Base-by-base conservation (phyloP, 2,329 filamentous ascomycete genomes). In the Fusarium buharicum region DNA sequence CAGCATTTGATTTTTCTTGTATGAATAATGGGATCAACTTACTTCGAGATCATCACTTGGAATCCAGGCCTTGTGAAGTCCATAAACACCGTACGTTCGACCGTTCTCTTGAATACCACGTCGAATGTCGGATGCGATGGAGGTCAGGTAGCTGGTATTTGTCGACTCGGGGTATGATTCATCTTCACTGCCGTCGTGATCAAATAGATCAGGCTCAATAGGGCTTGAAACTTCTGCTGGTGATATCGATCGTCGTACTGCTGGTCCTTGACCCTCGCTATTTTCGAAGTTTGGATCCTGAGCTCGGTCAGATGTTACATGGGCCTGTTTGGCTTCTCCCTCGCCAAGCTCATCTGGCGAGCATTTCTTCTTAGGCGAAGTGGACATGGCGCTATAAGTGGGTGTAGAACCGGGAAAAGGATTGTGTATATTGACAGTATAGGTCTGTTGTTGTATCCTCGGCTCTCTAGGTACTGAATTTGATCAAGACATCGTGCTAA, bases 141-240 rank as follows among this genome's bases (percentile, higher is more conserved):
- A 70, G 9, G 66, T 67, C 9, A 73, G 44, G 30, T 68, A 73
- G 47, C 64, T 74, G 36, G 64, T 78, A 60, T 46, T 73, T 11
- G 61, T 63, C 12, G 72, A 75, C 4, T 70, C 70, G 3, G 72
- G 66, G 36, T 75, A 71, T 1, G 73, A 57, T 6, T 69, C 68
- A 17, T 70, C 68, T 8, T 69, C 66, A 14, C 64, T 11, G 67
- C 8, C 39, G 13, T 28, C 72, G 37, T 62, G 41, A 31, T 49
- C 40, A n/a, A 46, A 64, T 7, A 36, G n/a, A 14, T 69, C 66
- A 8, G 63, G 62, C 27, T 70, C 68, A 12, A 70, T 70, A 16
- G 20, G 52, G 13, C 43, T 43, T 10, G 59, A 51, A 20, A 46
- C 38, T 16, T 46, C 41, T 12, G 40, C 31, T 10, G 56, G 50